Evolutionary conservation across 2,329 filamentous ascomycete species (phyloP), one percentile per base, ranked within the genome.

Genomic region (Colletotrichum tanaceti): DNA sequence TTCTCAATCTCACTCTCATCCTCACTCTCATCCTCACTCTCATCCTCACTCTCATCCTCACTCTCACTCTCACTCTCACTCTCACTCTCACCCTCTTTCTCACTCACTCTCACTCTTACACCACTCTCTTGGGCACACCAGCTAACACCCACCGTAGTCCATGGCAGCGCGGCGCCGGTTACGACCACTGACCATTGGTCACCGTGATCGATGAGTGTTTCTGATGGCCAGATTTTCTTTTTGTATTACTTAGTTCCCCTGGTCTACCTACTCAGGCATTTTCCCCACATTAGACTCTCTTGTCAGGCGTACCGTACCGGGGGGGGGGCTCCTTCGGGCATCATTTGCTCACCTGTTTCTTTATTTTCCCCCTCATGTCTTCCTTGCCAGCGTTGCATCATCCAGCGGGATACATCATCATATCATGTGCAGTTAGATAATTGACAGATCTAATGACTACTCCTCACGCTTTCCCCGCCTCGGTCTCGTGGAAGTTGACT

Each of bases 131-230:
- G 46, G 20, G 1, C 7, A 0, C 0, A n/a, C n/a, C 5, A 14
- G 39, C 65, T 67, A 28, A 67, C 18, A 16, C 0, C 11, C 4
- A 0, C 16, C 1, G 3, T 14, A 68, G 65, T 64, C 65, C 65
- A 64, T 68, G 65, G 65, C 65, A 68, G 22, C 65, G 65, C 46
- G 65, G 65, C 24, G 65, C 65, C 22, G 65, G 65, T 16, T 68
- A 68, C 32, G 65, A 67, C 22, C 60, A 68, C 24, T 68, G 9
- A 9, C 28, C 28, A 28, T 9, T 22, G 53, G 64, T 32, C 60
- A 68, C 24, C 58, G 14, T 64, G 39, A 44, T 38, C n/a, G 7
- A 20, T 16, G 7, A 9, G 49, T 10, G 28, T 28, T 28, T n/a
- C 38, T 11, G 16, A 20, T 5, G 16, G 28, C 28, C 28, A 28